A percentile compares a stretch with the other conserved stretches of the same genome.
phyloP scores from a whole-genome alignment of 2,329 filamentous ascomycete genomes.

The Colletotrichum echinochloae region DNA sequence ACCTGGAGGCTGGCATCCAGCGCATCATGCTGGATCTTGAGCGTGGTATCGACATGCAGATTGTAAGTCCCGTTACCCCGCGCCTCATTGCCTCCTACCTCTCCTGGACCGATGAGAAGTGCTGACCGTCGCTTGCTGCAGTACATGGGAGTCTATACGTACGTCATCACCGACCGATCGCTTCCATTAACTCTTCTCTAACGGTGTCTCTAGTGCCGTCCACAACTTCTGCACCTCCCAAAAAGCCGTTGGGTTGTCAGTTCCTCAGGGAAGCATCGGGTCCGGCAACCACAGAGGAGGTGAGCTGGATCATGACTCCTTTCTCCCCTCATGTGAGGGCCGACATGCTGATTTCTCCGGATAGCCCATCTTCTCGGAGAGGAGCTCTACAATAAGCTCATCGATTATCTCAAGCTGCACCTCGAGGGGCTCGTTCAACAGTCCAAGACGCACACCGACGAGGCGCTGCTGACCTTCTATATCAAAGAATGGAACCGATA shows the following conservation, averaged over 20 bases:
- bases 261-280: conserved; percentile 50
- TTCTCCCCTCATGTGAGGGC: conserved; percentile 17
- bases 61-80: conserved; percentile 64
- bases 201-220: conserved; percentile 73
- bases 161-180: conserved; percentile 34
- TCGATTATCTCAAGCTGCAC: conserved; percentile 84
- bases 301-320: conserved; percentile 47
- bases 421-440: conserved; percentile 77
- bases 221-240: conserved; percentile 99
- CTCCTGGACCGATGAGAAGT: background rate
- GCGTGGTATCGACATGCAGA: conserved; percentile 92
- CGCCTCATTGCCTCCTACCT: conserved; percentile 37
- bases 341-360: conserved; percentile 26
- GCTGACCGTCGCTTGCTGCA: conserved; percentile 48
- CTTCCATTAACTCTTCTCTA: conserved; percentile 51
- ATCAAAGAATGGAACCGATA: conserved; percentile 97
- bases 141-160: conserved; percentile 99
- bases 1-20: conserved; percentile 87
- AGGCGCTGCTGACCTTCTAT: conserved; percentile 91
- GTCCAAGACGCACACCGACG: conserved; percentile 86
- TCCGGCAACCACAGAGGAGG: conserved; percentile 78
- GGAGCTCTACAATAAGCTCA: conserved; percentile 93
- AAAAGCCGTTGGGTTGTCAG: conserved; percentile 79
- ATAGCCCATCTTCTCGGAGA: conserved; percentile 93
- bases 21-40: conserved; percentile 94